phyloP scores from a whole-genome alignment of 805 yeast species.

The Millerozyma acaciae region DNA sequence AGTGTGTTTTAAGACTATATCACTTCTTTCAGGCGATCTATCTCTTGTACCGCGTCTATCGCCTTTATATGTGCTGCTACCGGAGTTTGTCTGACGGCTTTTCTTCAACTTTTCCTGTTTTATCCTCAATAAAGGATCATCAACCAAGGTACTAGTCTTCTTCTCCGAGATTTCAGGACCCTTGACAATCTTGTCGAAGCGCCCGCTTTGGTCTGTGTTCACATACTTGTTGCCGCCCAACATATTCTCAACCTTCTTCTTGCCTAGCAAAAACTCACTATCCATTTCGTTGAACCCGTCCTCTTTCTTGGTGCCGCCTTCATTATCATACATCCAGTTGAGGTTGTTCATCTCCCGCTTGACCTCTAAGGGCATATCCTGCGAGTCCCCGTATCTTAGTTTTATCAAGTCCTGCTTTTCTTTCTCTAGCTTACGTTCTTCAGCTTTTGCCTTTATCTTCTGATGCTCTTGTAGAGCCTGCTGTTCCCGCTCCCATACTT shows the following conservation, averaged over 20 bases:
- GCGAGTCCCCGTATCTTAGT: conserved; percentile 41
- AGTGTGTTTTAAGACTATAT: conserved; percentile 7
- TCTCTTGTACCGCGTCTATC: conserved; percentile 5
- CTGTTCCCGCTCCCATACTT: conserved; percentile 81
- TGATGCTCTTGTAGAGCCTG: conserved; percentile 68
- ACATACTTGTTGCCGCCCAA: conserved; percentile 50
- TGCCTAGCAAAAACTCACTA: conserved; percentile 30
- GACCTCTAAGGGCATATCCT: conserved; percentile 31
- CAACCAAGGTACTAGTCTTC: conserved; percentile 9
- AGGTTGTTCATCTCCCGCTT: conserved; percentile 45
- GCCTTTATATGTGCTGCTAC: conserved; percentile 4
- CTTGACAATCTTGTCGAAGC: conserved; percentile 22
- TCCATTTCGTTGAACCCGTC: conserved; percentile 35
- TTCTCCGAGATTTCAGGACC: conserved; percentile 14
- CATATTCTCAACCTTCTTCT: conserved; percentile 45
- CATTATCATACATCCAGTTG: conserved; percentile 83
- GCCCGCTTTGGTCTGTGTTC: conserved; percentile 23
- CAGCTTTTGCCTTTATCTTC: conserved; percentile 57
- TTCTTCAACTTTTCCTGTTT: conserved; percentile 12
- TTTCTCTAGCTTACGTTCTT: conserved; percentile 59
- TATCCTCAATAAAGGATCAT: conserved; percentile 52
- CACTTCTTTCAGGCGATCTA: conserved; percentile 10
- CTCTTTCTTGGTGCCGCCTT: conserved; percentile 30
- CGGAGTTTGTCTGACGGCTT: conserved; percentile 2
- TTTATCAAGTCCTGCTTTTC: conserved; percentile 54